A percentile compares a stretch with the other conserved stretches of the same genome.
These are phyloP conservation scores for Oryza punctata DNA, from an alignment of 176 grass and related monocot genomes.

Conservation along the genomic window DNA sequence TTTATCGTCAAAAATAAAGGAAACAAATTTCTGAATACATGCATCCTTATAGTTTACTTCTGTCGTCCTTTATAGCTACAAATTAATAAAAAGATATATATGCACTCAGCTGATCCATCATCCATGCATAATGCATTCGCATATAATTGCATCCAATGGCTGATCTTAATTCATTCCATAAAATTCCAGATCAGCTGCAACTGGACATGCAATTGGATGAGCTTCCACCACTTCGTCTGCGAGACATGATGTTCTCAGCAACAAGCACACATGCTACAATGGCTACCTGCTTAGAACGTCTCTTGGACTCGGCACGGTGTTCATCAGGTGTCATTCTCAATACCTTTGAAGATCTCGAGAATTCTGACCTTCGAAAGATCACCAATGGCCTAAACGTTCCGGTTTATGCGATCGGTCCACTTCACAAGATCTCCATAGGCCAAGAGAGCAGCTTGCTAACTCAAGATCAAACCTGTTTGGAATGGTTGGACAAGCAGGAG, in stretches of 20 bases:
- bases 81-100: background rate
- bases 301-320: background rate
- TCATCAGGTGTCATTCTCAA: slow-evolving; percentile 41
- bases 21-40: background rate
- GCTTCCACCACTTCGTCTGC: slow-evolving; percentile 36
- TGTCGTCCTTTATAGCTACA: background rate
- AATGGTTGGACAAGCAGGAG: slow-evolving; percentile 40
- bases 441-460: slow-evolving; percentile 15
- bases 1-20: too few species aligned
- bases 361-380: slow-evolving; percentile 10
- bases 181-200: slow-evolving; percentile 11
- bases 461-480: slow-evolving; percentile 21
- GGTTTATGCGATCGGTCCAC: slow-evolving; percentile 28
- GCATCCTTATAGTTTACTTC: too few species aligned
- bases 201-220: slow-evolving; percentile 26
- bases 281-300: background rate
- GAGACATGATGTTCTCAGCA: slow-evolving; percentile 28
- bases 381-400: background rate
- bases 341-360: slow-evolving; percentile 37
- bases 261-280: background rate
- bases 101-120: too few species aligned
- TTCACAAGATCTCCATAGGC: slow-evolving; percentile 33
- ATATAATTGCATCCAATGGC: background rate
- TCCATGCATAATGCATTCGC: background rate
- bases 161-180: background rate